These are phyloP conservation scores for Chaetomiaceae sp. DNA, from an alignment of 2,329 filamentous ascomycete genomes.

Conservation along the genomic window DNA sequence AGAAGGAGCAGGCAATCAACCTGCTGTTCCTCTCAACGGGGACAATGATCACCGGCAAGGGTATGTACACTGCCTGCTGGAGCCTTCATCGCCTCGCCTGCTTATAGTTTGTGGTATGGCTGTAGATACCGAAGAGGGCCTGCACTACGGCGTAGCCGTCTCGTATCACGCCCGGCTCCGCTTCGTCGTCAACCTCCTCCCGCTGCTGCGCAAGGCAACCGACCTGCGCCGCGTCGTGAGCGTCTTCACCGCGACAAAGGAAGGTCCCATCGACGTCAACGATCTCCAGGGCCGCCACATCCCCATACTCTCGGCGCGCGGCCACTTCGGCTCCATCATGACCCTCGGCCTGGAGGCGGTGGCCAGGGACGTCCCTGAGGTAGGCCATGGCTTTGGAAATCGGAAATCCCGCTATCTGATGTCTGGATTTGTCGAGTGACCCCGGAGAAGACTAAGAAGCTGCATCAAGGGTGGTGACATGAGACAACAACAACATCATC, in stretches of 20 bases:
- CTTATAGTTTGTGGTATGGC: too few relatives aligned
- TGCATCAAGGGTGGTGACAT: too few relatives aligned
- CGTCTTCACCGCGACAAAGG: slow-evolving; percentile 28
- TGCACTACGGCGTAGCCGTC: slow-evolving; percentile 27
- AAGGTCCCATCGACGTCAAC: slow-evolving; percentile 24
- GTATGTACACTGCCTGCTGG: neutral
- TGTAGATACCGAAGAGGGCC: slow-evolving; percentile 28
- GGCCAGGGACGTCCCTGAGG: slow-evolving; percentile 17
- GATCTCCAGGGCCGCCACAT: slow-evolving; percentile 24
- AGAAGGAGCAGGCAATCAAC: slow-evolving; percentile 22
- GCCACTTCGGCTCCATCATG: slow-evolving; percentile 27
- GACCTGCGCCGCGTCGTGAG: slow-evolving; percentile 27
- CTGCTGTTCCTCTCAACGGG: slow-evolving; percentile 27
- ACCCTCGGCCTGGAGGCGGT: slow-evolving; percentile 28
- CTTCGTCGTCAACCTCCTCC: slow-evolving; percentile 28
- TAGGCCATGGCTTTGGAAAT: too few relatives aligned
- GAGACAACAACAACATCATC: too few relatives aligned
- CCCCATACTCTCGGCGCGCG: neutral
- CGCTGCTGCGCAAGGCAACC: slow-evolving; percentile 24
- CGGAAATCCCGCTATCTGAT: too few relatives aligned
- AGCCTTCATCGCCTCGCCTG: too few relatives aligned
- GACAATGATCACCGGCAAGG: slow-evolving; percentile 14
- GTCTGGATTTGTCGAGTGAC: too few relatives aligned
- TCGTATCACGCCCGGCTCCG: slow-evolving; percentile 30
- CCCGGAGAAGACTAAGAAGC: too few relatives aligned